phyloP scores from a whole-genome alignment of 805 yeast species.

The Lipomyces spencermartinsiae region DNA sequence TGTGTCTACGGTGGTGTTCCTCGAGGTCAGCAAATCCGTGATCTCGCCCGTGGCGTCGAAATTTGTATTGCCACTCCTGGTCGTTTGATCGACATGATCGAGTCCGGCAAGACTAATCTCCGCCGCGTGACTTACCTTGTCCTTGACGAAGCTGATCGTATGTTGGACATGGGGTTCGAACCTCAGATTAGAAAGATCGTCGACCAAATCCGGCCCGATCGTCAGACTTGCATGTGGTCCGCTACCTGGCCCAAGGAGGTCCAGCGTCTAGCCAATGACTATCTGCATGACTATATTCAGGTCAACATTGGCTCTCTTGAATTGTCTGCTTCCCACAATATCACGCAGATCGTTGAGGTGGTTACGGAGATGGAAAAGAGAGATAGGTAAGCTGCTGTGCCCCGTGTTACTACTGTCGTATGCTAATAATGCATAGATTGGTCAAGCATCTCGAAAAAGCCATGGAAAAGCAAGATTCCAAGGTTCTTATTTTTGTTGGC shows the following conservation, averaged over 20 bases:
- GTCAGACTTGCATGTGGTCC: constrained; percentile 99
- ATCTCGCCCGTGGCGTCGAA: constrained; percentile 92
- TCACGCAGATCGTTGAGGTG: constrained; percentile 89
- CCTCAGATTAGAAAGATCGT: constrained; percentile 99
- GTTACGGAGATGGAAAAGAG: constrained; percentile 91
- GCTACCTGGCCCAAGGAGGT: constrained; percentile 99
- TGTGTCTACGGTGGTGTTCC: constrained; percentile 98
- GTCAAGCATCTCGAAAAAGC: constrained; percentile 82
- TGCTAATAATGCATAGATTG: constrained; percentile 46
- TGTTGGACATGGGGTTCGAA: constrained; percentile 99
- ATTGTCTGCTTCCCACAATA: constrained; percentile 94
- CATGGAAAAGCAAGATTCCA: constrained; percentile 67
- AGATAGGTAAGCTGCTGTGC: constrained; percentile 58
- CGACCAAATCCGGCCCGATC: constrained; percentile 94
- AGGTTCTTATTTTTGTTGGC: constrained; percentile 89
- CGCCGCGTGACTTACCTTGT: constrained; percentile 96
- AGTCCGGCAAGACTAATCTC: constrained; percentile 90
- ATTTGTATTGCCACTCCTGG: constrained; percentile 98
- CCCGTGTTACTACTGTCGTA: background rate
- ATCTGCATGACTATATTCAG: constrained; percentile 90
- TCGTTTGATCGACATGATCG: constrained; percentile 97
- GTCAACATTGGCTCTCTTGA: constrained; percentile 93
- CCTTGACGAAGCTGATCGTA: constrained; percentile 98
- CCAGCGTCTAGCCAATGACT: constrained; percentile 89
- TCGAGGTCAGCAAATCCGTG: constrained; percentile 96